phyloP scores from a whole-genome alignment of 1,284 basidiomycete species.

The Leccinum huronense region DNA sequence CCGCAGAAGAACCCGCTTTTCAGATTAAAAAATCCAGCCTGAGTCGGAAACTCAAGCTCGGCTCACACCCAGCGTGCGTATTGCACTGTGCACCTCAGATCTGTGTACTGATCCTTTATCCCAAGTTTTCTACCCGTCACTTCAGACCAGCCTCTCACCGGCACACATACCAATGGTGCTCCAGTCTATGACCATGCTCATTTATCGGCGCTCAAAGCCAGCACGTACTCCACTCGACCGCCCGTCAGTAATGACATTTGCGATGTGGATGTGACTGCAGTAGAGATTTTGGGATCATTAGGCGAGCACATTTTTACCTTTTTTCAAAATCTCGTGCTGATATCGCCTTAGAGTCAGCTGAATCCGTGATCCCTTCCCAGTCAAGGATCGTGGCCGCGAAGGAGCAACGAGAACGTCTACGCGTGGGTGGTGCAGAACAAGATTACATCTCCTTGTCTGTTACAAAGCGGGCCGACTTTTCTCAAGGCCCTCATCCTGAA shows the following conservation, averaged over 20 bases:
- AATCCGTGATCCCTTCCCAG: constrained; percentile 67
- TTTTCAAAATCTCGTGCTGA: constrained; percentile 7
- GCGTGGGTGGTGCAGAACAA: constrained; percentile 50
- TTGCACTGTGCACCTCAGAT: constrained; percentile 22
- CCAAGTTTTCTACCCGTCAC: constrained; percentile 39
- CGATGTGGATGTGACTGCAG: constrained; percentile 45
- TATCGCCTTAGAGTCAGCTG: constrained; percentile 23
- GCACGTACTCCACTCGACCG: constrained; percentile 63
- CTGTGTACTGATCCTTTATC: constrained; percentile 12
- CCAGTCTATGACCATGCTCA: constrained; percentile 77
- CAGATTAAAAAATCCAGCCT: constrained; percentile 75
- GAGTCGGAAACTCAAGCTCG: constrained; percentile 61
- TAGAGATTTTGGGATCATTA: constrained; percentile 38
- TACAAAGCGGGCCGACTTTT: constrained; percentile 48
- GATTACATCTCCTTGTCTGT: constrained; percentile 86
- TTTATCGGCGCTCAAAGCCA: constrained; percentile 80
- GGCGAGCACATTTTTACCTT: constrained; percentile 32
- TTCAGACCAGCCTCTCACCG: constrained; percentile 54
- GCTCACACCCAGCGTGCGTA: constrained; percentile 49
- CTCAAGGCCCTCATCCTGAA: constrained; percentile 83
- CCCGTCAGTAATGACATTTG: constrained; percentile 40
- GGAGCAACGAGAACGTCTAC: constrained; percentile 69
- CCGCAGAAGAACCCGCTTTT: constrained; percentile 60
- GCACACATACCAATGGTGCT: constrained; percentile 42
- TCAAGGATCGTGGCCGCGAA: constrained; percentile 78